phyloP scores from a whole-genome alignment of 306 rosid species.

The Bauhinia variegata region DNA sequence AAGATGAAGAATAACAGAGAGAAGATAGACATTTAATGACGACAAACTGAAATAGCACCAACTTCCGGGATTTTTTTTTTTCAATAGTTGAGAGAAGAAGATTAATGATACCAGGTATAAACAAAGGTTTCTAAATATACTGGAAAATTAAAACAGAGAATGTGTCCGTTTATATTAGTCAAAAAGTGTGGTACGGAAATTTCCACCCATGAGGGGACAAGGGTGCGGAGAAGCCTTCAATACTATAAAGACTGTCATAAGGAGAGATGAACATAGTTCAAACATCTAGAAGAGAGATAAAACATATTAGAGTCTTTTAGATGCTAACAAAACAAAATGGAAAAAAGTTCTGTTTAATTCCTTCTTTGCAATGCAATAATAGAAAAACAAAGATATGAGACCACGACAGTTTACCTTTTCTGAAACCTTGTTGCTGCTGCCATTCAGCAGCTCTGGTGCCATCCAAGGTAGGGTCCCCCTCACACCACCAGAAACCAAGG shows the following conservation, averaged over 20 bases:
- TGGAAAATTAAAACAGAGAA: slow-evolving; percentile 19
- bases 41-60: slow-evolving; percentile 22
- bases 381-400: slow-evolving; percentile 18
- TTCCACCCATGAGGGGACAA: not conserved
- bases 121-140: slow-evolving; percentile 2
- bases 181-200: slow-evolving; percentile 10
- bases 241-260: not conserved
- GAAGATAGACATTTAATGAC: not conserved
- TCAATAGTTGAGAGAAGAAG: not conserved
- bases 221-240: too few relatives aligned
- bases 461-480: slow-evolving; percentile 95
- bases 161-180: slow-evolving; percentile 8
- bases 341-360: slow-evolving; percentile 1
- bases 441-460: slow-evolving; percentile 92
- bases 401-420: slow-evolving; percentile 65
- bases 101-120: slow-evolving; percentile 12
- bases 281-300: slow-evolving; percentile 23
- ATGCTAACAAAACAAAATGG: too few relatives aligned
- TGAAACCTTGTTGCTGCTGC: slow-evolving; percentile 85
- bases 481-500: slow-evolving; percentile 90
- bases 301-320: too few relatives aligned
- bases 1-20: slow-evolving; percentile 18
- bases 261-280: slow-evolving; percentile 6
- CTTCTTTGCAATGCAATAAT: not conserved
- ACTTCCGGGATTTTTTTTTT: not conserved